Evolutionary conservation across 2,329 filamentous ascomycete species (phyloP), one percentile per base, ranked within the genome.

Genomic region (Fonsecaea nubica): DNA sequence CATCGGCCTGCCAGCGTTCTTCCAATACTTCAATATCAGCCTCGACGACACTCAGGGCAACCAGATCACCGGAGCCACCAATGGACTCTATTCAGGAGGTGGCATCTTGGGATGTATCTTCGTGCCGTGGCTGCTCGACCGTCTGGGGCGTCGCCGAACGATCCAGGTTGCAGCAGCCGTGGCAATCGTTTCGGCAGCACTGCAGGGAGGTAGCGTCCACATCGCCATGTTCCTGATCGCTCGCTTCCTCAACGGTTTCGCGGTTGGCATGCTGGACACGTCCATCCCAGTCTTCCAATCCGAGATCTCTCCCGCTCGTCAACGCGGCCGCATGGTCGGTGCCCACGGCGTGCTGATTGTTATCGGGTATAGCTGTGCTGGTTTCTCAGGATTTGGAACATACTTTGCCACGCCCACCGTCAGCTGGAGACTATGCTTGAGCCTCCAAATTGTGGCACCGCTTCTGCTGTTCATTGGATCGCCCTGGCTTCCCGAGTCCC

Each of bases 1-100:
- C 12, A 66, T 63, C 40, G 63, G 63, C 25, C 63, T 61, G 12
- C 64, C 59, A 8, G 50, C 59, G 8, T 62, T 54, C 38, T 63
- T 62, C 53, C 18, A 58, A n/a, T 84, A 79, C 74, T 84, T 85
- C 71, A 68, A 81, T 48, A 77, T 64, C 55, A 59, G 42, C 62
- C 25, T 64, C 21, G 55, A 59, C 25, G 42, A 64, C 30, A 64
- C 55, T 18, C 9, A 53, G 42, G 55, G 62, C 42, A 64, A 59
- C 18, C 42, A 64, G 32, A 64, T 64, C 42, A 52, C 62, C 25
- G 55, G 55, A 54, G 58, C 54, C n/a, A 66, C 42, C 36, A 66
- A 66, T 53, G 59, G 64, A 36, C 21, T 66, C 10, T 63, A 62
- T 35, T 60, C 64, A 15, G 58, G 57, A 21, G 58, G 64, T 30